Evolutionary conservation across 129 eudicot species (phyloP).

Genomic region (Chrysanthemum lavandulifolium): DNA sequence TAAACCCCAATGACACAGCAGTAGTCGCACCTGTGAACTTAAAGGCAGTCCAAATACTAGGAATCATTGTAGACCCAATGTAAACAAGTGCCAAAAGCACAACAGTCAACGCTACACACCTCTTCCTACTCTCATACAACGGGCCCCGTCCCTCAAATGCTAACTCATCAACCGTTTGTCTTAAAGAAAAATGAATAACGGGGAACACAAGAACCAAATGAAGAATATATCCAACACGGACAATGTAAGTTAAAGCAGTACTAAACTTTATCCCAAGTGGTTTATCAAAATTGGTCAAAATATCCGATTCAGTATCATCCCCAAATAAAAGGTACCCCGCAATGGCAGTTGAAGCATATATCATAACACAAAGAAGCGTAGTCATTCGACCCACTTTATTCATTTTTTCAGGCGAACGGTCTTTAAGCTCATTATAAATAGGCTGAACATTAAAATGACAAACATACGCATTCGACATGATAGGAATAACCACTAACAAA

Average conservation of each 20-base stretch:
- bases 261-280: conserved; percentile 85
- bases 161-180: conserved; percentile 82
- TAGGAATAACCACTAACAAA: conserved; percentile 90
- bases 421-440: conserved; percentile 90
- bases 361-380: conserved; percentile 61
- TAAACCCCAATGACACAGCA: conserved; percentile 89
- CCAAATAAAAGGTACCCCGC: conserved; percentile 94
- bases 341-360: conserved; percentile 81
- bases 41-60: conserved; percentile 96
- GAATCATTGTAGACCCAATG: conserved; percentile 85
- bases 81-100: conserved; percentile 65
- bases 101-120: conserved; percentile 57
- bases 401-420: conserved; percentile 77
- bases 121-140: conserved; percentile 69
- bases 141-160: conserved; percentile 64
- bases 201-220: conserved; percentile 94
- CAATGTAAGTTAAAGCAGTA: conserved; percentile 69
- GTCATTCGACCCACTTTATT: conserved; percentile 81
- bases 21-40: conserved; percentile 98
- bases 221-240: conserved; percentile 81
- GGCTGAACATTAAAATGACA: conserved; percentile 98
- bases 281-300: conserved; percentile 80
- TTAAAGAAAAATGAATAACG: conserved; percentile 80
- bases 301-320: conserved; percentile 84
- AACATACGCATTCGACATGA: conserved; percentile 92